phyloP scores from a whole-genome alignment of 2,329 filamentous ascomycete species.

The Trichophyton benhamiae region DNA sequence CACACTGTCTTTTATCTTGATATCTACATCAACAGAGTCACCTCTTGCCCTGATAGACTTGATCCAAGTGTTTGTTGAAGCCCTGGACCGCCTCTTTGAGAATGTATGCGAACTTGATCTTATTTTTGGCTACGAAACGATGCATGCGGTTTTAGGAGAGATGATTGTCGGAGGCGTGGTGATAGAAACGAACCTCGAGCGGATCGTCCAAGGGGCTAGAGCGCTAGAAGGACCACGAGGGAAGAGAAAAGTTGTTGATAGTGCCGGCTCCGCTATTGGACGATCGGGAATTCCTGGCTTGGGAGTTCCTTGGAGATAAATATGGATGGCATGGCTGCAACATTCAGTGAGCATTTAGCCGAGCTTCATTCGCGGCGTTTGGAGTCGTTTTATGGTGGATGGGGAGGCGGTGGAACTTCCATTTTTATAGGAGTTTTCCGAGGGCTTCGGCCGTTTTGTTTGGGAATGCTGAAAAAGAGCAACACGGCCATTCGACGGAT shows the following conservation, averaged over 20 bases:
- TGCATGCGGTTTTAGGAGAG: constrained; percentile 81
- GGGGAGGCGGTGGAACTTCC: background rate
- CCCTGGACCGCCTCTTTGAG: constrained; percentile 87
- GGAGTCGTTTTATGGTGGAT: background rate
- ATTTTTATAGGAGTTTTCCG: background rate
- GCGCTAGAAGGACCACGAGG: constrained; percentile 34
- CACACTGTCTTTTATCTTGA: constrained; percentile 96
- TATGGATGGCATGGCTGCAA: background rate
- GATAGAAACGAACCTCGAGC: constrained; percentile 79
- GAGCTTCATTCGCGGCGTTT: background rate
- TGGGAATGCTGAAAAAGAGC: background rate
- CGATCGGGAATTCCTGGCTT: constrained; percentile 28
- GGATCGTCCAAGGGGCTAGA: constrained; percentile 73
- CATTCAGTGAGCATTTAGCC: background rate
- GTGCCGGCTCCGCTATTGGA: constrained; percentile 28
- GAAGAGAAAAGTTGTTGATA: constrained; percentile 34
- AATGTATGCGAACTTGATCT: constrained; percentile 97
- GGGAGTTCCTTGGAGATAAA: constrained; percentile 27
- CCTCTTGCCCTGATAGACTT: constrained; percentile 90
- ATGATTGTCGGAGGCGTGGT: constrained; percentile 95
- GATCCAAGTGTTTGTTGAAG: constrained; percentile 96
- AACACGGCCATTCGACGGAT: background rate
- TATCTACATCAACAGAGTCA: constrained; percentile 90
- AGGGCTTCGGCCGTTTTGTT: no score
- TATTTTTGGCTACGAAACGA: constrained; percentile 97